Conservation (phyloP, 176 grass and related monocot genomes). For the Echinochloa phyllopogon region DNA sequence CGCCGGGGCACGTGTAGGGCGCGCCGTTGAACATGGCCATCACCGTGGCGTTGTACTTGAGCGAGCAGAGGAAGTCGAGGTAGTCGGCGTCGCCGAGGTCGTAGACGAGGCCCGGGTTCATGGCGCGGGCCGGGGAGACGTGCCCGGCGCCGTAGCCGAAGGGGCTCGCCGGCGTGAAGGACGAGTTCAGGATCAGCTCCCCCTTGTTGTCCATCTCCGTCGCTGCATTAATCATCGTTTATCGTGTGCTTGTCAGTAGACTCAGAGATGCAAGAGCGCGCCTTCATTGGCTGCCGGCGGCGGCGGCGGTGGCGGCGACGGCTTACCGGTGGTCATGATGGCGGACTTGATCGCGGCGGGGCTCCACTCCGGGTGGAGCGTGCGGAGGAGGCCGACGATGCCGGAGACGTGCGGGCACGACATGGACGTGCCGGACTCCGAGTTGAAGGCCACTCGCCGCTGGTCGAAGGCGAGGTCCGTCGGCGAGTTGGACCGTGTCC, state of each 20-base stretch:
- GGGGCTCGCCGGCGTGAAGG: slow-evolving; percentile 46
- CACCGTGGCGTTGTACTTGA: slow-evolving; percentile 58
- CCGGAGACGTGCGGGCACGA: slow-evolving; percentile 91
- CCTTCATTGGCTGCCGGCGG: background rate
- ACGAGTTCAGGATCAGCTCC: slow-evolving; percentile 46
- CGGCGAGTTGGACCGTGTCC: slow-evolving; percentile 42
- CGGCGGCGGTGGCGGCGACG: background rate
- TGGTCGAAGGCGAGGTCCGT: slow-evolving; percentile 49
- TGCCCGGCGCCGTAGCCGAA: slow-evolving; percentile 77
- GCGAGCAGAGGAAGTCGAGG: slow-evolving; percentile 71
- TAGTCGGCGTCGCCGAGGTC: slow-evolving; percentile 64
- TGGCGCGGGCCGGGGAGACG: slow-evolving; percentile 51
- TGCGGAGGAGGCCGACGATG: slow-evolving; percentile 66
- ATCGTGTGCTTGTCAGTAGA: too few species aligned
- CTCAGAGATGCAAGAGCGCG: background rate
- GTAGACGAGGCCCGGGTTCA: slow-evolving; percentile 78
- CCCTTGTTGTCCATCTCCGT: slow-evolving; percentile 53
- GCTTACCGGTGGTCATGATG: slow-evolving; percentile 76
- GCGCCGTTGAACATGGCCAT: slow-evolving; percentile 46
- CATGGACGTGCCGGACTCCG: slow-evolving; percentile 76
- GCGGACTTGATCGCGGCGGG: slow-evolving; percentile 72
- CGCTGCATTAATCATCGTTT: slow-evolving; percentile 34
- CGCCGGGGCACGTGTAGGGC: slow-evolving; percentile 57
- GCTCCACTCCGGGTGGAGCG: slow-evolving; percentile 70
- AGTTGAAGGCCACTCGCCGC: slow-evolving; percentile 60